phyloP scores from a whole-genome alignment of 2,329 filamentous ascomycete species.

The Amauroascus niger region DNA sequence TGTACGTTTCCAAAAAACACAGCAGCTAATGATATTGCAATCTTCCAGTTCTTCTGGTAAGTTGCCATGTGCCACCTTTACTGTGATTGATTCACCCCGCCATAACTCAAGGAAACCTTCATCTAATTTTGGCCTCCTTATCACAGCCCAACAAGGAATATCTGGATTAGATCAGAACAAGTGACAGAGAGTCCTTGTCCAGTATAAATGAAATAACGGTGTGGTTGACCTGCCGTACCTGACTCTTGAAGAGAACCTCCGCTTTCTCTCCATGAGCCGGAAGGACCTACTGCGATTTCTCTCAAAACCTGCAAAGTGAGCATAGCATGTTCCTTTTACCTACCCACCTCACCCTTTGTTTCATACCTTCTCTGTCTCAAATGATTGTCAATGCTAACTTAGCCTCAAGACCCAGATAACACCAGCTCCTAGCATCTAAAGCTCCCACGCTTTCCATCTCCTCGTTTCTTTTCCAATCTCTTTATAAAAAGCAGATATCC shows the following conservation, averaged over 20 bases:
- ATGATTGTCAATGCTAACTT: conserved; percentile 9
- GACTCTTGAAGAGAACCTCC: conserved; percentile 22
- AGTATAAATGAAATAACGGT: conserved; percentile 16
- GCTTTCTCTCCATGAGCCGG: conserved; percentile 68
- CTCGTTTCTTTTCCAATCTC: conserved; percentile 12
- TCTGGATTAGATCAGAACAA: background rate
- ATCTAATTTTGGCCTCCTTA: background rate
- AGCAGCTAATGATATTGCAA: background rate
- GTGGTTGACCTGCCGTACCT: conserved; percentile 14
- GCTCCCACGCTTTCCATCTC: conserved; percentile 22
- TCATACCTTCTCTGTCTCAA: no score
- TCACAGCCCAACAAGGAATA: no score
- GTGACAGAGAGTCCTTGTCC: background rate
- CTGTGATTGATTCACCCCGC: background rate
- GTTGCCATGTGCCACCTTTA: background rate
- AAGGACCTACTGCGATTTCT: conserved; percentile 86
- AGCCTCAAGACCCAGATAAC: conserved; percentile 54
- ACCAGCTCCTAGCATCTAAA: conserved; percentile 19
- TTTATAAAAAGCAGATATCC: conserved; percentile 47
- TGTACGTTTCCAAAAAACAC: background rate
- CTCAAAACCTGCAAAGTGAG: conserved; percentile 88
- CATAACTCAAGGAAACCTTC: background rate
- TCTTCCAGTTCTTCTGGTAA: background rate
- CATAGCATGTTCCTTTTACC: conserved; percentile 15
- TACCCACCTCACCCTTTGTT: background rate